Conservation (phyloP, 1,284 basidiomycete genomes). For the Tetrapyrgos nigripes region DNA sequence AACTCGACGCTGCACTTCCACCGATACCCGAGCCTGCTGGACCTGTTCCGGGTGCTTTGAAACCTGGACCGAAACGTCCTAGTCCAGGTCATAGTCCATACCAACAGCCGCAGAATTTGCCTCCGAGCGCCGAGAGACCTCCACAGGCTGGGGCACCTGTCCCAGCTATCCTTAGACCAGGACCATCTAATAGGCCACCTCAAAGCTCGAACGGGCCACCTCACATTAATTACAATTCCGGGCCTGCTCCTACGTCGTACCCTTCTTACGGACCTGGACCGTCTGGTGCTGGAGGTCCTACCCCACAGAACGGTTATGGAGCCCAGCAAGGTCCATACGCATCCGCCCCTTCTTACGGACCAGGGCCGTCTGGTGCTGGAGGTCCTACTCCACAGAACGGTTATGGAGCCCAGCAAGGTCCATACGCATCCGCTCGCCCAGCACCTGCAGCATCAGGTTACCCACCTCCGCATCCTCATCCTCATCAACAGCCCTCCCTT, state of each 20-base stretch:
- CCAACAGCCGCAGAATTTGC: constrained; percentile 8
- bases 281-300: not conserved
- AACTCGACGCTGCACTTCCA: constrained; percentile 5
- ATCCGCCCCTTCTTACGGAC: not conserved
- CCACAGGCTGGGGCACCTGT: constrained; percentile 27
- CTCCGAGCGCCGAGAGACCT: not conserved
- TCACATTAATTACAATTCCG: too few species aligned
- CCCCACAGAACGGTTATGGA: not conserved
- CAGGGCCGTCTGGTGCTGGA: not conserved
- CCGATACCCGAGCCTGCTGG: constrained; percentile 15
- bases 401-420: not conserved
- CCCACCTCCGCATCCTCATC: not conserved
- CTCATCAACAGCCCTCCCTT: not conserved
- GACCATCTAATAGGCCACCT: constrained; percentile 19
- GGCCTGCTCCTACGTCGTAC: not conserved
- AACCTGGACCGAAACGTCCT: constrained; percentile 6
- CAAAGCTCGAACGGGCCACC: too few species aligned
- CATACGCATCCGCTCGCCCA: constrained; percentile 3
- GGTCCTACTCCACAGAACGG: not conserved
- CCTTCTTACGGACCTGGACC: not conserved
- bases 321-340: not conserved
- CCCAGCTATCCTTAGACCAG: constrained; percentile 51
- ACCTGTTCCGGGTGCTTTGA: not conserved
- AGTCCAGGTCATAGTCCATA: constrained; percentile 2
- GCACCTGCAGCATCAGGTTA: not conserved